Evolutionary conservation across 495 filamentous ascomycete species (phyloP).

Genomic region (Daldinia loculata): DNA sequence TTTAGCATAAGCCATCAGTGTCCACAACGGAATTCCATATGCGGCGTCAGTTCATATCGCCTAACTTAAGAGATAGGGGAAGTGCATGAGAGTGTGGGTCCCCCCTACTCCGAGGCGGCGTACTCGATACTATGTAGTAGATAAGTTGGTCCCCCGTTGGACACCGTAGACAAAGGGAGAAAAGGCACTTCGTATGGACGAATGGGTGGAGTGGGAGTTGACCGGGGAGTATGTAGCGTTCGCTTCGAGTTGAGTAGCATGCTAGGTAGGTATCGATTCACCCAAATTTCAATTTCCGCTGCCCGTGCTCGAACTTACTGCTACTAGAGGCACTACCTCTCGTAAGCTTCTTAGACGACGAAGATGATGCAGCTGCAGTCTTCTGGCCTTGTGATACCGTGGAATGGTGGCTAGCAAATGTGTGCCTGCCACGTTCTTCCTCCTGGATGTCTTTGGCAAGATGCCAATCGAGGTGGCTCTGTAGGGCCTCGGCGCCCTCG

Average conservation of each 20-base stretch:
- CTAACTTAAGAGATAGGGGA: conserved; percentile 33
- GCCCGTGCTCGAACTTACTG: conserved; percentile 75
- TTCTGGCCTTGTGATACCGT: conserved; percentile 45
- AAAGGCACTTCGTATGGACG: conserved; percentile 35
- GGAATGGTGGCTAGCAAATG: conserved; percentile 52
- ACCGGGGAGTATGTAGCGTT: conserved; percentile 37
- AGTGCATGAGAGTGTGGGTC: conserved; percentile 24
- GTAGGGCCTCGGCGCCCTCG: conserved; percentile 61
- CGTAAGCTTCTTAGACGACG: conserved; percentile 42
- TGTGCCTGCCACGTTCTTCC: conserved; percentile 60
- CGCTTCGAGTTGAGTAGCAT: conserved; percentile 39
- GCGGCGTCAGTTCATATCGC: conserved; percentile 34
- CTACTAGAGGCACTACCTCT: conserved; percentile 39
- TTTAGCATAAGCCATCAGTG: conserved; percentile 31
- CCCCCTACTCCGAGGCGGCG: conserved; percentile 27
- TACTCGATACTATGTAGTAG: conserved; percentile 18
- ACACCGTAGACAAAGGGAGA: conserved; percentile 26
- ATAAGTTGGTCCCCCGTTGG: conserved; percentile 21
- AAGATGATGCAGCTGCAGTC: conserved; percentile 46
- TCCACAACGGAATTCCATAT: conserved; percentile 19
- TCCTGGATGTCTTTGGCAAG: conserved; percentile 86
- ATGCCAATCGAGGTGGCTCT: conserved; percentile 94
- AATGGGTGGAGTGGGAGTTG: conserved; percentile 25
- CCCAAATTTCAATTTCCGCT: conserved; percentile 77
- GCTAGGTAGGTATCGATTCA: conserved; percentile 49